Evolutionary conservation across 371 early-diverging fungal species (phyloP), one percentile per base, ranked within the genome.

Genomic region (Mucor velutinosus): DNA sequence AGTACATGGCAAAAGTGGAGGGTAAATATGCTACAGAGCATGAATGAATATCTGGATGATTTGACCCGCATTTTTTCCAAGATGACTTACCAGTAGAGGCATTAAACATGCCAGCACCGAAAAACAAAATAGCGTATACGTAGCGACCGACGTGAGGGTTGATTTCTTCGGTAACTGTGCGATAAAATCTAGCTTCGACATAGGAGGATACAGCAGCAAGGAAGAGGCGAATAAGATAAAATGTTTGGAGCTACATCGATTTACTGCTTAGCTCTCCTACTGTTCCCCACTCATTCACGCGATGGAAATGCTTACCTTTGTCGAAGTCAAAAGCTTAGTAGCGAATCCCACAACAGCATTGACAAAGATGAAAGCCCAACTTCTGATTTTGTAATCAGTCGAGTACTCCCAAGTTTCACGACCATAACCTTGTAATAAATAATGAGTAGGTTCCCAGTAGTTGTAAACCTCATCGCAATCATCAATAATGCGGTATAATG

Each of bases 401-500:
- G 95, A 90, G 70, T 97, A 97, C 75, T 98, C 99, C 99, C 99
- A 98, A 3, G 99, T 97, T 76, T 97, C 93, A 65, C 95, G 80
- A 32, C 96, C 99, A 60, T 79, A 78, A 0, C 95, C 96, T 74
- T 92, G 87, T 51, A 90, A 88, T 47, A 97, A 76, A 68, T 93
- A 94, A 72, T 97, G 97, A 39, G 89, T 77, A 12, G 97, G 95
- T 74, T 98, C 99, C 95, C 95, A 97, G 76, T 93, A 98, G 83
- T 97, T 97, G 82, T 89, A 97, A 8, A 93, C 94, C 75, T 98
- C 96, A 76, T 98, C 97, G 78, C 97, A 98, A 76, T 98, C 95
- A 11, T 79, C 76, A 29, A 90, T 74, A 57, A 88, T 87, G 32
- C 88, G 85, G 63, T 77, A 89, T 0, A 89, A 69, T n/a, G 89